These are phyloP conservation scores for Spathaspora boniae DNA, from an alignment of 805 yeast genomes.

Conservation along the genomic window DNA sequence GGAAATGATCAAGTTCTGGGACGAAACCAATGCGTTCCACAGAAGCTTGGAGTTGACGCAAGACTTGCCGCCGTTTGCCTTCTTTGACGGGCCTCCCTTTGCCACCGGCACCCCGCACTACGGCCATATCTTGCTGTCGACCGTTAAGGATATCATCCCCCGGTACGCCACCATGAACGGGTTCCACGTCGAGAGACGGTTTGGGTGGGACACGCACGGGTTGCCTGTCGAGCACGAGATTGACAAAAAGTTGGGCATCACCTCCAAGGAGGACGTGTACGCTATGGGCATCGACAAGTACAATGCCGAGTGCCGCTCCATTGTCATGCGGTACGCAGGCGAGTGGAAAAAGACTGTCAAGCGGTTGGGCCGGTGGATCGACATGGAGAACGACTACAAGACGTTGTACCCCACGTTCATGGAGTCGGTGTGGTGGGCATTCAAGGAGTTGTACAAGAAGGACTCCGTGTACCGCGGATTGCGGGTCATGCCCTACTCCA, in stretches of 20 bases:
- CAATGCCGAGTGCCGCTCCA: conserved; percentile 90
- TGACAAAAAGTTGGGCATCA: conserved; percentile 93
- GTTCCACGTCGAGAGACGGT: conserved; percentile 90
- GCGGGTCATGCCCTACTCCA: conserved; percentile 98
- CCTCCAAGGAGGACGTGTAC: conserved; percentile 92
- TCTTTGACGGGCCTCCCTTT: conserved; percentile 99
- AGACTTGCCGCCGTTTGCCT: conserved; percentile 83
- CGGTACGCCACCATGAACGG: conserved; percentile 98
- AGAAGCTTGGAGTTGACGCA: conserved; percentile 77
- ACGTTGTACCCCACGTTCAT: conserved; percentile 92
- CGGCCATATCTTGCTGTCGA: conserved; percentile 95
- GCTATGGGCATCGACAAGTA: conserved; percentile 90
- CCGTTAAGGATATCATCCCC: conserved; percentile 96
- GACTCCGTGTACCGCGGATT: conserved; percentile 90
- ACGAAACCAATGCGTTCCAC: conserved; percentile 91
- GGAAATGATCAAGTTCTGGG: conserved; percentile 75
- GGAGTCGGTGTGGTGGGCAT: conserved; percentile 99
- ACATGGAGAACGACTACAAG: conserved; percentile 96
- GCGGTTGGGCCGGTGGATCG: conserved; percentile 98
- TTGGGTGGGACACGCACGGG: conserved; percentile 99
- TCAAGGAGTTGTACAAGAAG: conserved; percentile 81
- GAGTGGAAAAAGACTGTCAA: conserved; percentile 95
- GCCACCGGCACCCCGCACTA: conserved; percentile 99
- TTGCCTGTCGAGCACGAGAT: conserved; percentile 98
- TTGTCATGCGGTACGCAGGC: conserved; percentile 94